Evolutionary conservation across 371 early-diverging fungal species (phyloP), one percentile per base, ranked within the genome.

Genomic region (Blakeslea trispora): DNA sequence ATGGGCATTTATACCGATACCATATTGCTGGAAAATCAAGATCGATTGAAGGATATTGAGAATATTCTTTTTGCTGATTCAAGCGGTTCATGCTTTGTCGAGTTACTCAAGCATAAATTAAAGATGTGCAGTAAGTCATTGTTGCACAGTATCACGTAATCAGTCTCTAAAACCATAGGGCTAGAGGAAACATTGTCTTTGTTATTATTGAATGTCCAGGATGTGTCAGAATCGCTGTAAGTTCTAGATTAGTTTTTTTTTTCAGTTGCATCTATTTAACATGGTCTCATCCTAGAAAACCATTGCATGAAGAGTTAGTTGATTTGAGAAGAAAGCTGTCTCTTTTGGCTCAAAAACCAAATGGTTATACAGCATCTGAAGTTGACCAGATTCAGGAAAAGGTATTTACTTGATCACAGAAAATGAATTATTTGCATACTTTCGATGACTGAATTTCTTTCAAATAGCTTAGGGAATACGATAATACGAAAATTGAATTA

Each of bases 1-100:
- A 84, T 87, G 54, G 91, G 86, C 7, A 75, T 85, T 17, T 91
- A 87, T 53, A 84, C 83, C 18, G 72, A 81, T 72, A 77, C 78
- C 45, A 82, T 86, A 23, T 61, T 89, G 31, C 60, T 74, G 53
- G 87, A 87, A 32, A 88, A 85, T 57, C 62, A 81, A 59, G 75
- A 71, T 35, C 72, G 89, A 47, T 56, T 88, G n/a, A 23, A 63
- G 37, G 85, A 86, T 58, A 74, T 88, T 31, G 83, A 79, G 46
- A 74, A 63, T 17, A 79, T 90, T 41, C 79, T 88, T 23, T 68
- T 75, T 50, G 62, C 69, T 45, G 85, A 84, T 35, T 60, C 64
- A 7, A 62, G 59, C 15, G 71, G 67, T 19, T 55, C 75, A 21
- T 79, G 77, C 35, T 81, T 85, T 55, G 72, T 84, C 23, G 74